Evolutionary conservation across 257 asterid genomes (phyloP), one percentile per base, ranked within the genome.

Genomic region (Capsicum baccatum): DNA sequence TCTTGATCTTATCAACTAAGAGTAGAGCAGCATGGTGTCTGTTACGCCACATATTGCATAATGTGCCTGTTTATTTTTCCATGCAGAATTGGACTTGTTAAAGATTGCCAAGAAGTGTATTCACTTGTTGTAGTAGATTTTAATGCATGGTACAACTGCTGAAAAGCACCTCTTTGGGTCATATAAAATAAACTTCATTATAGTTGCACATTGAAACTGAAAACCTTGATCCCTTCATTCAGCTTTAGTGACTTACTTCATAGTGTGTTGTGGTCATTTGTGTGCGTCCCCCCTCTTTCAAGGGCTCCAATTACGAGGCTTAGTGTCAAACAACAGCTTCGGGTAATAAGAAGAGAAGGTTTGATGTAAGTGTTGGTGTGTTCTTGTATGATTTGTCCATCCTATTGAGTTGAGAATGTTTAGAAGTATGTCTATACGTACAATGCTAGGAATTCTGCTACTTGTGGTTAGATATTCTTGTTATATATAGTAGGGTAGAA

Each of bases 1-100:
- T 48, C 39, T 74, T 74, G 62, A 50, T 76, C 47, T 52, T 76
- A 21, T 76, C 39, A 76, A 76, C 14, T 14, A 7, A 52, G 62
- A 26, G 47, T 37, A 26, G 19, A 76, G 63, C 81, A 76, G 62
- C 11, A 8, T 52, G 81, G 81, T 76, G 39, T 44, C 47, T 52
- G 62, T 76, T 52, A 14, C 26, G 13, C 39, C 63, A 76, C 81
- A 76, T 74, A 85, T 87, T 86, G 89, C 88, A 86, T 83, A 79
- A 85, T 83, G 69, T 79, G 68, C 86, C 88, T 67, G 59, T 88
- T 83, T 88, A 82, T 84, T 84, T 87, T 87, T 90, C 83, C 83
- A 60, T 90, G 93, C 94, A 94, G 92, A 92, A 87, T 87, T 90
- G 95, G 90, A 88, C 90, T 80, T 87, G 26, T 84, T 88, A 90